Conservation (phyloP, 2,329 filamentous ascomycete species). For the Zymoseptoria tritici region DNA sequence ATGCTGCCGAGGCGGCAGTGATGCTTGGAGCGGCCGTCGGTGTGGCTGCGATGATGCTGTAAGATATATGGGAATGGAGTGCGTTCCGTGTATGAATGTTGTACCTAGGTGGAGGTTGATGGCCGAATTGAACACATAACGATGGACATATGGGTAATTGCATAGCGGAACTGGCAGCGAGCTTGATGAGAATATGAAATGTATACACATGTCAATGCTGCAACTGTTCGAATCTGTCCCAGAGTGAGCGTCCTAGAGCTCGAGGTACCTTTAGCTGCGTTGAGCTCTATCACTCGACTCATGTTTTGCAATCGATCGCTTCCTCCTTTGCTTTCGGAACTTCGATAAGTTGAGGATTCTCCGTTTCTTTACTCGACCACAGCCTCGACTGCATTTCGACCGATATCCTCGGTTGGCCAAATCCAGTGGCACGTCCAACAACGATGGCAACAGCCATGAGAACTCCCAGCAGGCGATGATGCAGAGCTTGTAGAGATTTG, state of each 20-base stretch:
- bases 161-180: neutral
- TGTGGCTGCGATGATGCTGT: slow-evolving; percentile 29
- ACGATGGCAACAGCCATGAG: no score
- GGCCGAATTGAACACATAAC: neutral
- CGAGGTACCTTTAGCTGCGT: neutral
- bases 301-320: neutral
- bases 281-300: neutral
- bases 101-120: slow-evolving; percentile 1
- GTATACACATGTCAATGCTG: neutral
- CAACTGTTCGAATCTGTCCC: neutral
- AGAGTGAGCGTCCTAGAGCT: neutral
- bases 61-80: slow-evolving; percentile 22
- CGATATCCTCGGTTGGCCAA: neutral
- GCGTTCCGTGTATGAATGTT: neutral
- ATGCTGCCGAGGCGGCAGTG: slow-evolving; percentile 24
- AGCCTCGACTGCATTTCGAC: neutral
- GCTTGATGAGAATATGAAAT: neutral
- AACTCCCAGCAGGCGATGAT: no score
- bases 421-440: neutral
- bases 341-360: neutral
- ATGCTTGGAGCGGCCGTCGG: slow-evolving; percentile 29
- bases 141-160: neutral
- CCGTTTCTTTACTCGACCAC: neutral
- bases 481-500: neutral
- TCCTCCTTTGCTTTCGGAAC: no score